These are phyloP conservation scores for Kuraishia molischiana DNA, from an alignment of 805 yeast genomes.

Conservation along the genomic window DNA sequence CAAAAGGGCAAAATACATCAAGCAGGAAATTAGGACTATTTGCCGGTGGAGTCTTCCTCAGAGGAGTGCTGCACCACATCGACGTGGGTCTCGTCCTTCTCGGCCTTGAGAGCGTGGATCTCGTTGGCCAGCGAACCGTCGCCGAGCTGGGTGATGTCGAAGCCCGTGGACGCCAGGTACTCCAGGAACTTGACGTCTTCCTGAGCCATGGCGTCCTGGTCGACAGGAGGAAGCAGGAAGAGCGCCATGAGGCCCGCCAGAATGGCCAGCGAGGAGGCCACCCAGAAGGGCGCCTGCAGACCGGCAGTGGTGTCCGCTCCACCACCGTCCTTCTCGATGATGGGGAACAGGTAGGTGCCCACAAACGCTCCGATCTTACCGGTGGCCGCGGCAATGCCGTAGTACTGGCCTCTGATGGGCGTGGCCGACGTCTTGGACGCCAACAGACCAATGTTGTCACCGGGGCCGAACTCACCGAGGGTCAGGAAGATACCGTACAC, in stretches of 20 bases:
- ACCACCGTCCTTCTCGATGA: constrained; percentile 50
- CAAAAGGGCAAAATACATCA: no score
- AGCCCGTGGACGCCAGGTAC: constrained; percentile 61
- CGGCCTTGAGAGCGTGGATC: no score
- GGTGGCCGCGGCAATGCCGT: constrained; percentile 83
- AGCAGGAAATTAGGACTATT: no score
- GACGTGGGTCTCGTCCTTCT: no score
- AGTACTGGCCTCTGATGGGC: constrained; percentile 82
- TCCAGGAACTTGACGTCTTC: constrained; percentile 69
- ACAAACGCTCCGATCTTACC: constrained; percentile 92
- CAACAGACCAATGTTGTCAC: constrained; percentile 82
- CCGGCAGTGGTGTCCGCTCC: constrained; percentile 46
- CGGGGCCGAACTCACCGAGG: constrained; percentile 91
- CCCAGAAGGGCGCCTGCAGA: constrained; percentile 69
- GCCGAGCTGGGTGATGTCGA: constrained; percentile 53
- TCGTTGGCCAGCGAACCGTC: constrained; percentile 13
- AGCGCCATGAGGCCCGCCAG: constrained; percentile 61
- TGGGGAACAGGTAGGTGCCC: constrained; percentile 84
- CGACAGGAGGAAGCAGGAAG: constrained; percentile 69
- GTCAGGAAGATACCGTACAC: constrained; percentile 82
- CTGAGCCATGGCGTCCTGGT: constrained; percentile 69
- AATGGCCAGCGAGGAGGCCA: constrained; percentile 68
- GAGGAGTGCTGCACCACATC: no score
- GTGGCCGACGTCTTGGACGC: constrained; percentile 85
- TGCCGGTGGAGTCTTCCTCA: no score